A percentile compares a stretch with the other conserved stretches of the same genome.
These are phyloP conservation scores for Dothideomycetidae sp. DNA, from an alignment of 2,329 filamentous ascomycete species.

Conservation along the genomic window DNA sequence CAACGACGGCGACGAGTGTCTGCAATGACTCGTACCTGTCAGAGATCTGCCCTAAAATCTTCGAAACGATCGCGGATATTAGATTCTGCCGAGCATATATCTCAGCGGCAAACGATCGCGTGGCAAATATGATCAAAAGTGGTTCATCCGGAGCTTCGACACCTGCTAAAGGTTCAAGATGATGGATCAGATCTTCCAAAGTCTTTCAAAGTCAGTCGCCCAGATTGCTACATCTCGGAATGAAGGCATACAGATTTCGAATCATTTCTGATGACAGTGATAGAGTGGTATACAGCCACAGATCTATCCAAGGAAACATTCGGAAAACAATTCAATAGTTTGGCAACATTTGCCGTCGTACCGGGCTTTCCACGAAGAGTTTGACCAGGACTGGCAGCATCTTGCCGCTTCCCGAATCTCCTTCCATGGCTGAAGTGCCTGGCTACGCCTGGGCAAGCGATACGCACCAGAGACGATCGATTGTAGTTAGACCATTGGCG, in stretches of 20 bases:
- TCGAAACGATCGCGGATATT: conserved; percentile 2
- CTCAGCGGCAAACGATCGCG: conserved; percentile 9
- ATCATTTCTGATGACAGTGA: neutral
- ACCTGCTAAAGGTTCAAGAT: neutral
- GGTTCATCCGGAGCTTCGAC: conserved; percentile 4
- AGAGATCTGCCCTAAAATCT: neutral
- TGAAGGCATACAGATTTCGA: neutral
- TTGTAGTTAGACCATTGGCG: no score
- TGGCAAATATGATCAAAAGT: conserved; percentile 9
- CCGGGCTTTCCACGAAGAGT: no score
- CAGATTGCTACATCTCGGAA: no score
- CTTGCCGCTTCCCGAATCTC: no score
- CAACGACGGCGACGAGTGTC: conserved; percentile 12
- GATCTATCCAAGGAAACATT: conserved; percentile 3
- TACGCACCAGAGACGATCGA: no score
- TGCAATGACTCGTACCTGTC: neutral
- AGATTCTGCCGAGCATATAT: neutral
- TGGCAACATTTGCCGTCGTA: no score
- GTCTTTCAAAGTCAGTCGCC: neutral
- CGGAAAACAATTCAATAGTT: conserved; percentile 4
- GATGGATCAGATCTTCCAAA: neutral
- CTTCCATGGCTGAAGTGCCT: no score
- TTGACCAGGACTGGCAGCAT: no score
- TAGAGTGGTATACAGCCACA: neutral
- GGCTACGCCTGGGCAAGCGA: no score